A percentile compares a stretch with the other conserved stretches of the same genome.
phyloP scores from a whole-genome alignment of 1,284 basidiomycete species.

The Polyporus tsugae region DNA sequence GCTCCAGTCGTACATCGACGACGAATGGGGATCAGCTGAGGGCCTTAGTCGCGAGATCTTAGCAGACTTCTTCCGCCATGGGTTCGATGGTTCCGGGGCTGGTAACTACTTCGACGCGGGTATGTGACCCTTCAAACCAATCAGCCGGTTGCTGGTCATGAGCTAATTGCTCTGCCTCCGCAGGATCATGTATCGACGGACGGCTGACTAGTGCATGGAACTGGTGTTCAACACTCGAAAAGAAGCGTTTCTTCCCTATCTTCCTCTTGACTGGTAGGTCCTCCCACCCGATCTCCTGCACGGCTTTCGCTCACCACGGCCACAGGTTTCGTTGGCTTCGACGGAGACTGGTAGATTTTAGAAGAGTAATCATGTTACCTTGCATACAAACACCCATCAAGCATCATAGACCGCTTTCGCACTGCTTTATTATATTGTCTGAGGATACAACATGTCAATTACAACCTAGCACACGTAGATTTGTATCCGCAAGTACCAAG shows the following conservation, averaged over 20 bases:
- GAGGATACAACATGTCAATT: constrained; percentile 31
- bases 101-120: constrained; percentile 84
- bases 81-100: constrained; percentile 84
- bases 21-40: constrained; percentile 79
- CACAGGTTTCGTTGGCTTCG: constrained; percentile 81
- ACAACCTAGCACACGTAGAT: constrained; percentile 27
- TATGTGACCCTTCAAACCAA: constrained; percentile 37
- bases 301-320: background rate
- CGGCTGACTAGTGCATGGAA: constrained; percentile 86
- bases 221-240: constrained; percentile 83
- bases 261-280: constrained; percentile 77
- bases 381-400: constrained; percentile 8
- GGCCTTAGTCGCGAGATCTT: constrained; percentile 73
- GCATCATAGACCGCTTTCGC: constrained; percentile 22
- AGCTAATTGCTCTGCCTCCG: constrained; percentile 19
- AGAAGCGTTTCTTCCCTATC: constrained; percentile 82
- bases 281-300: background rate
- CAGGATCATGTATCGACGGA: constrained; percentile 62
- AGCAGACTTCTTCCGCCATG: constrained; percentile 84
- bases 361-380: background rate
- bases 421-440: constrained; percentile 25
- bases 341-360: constrained; percentile 74
- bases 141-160: background rate
- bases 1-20: constrained; percentile 76
- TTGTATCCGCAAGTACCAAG: constrained; percentile 6